A percentile compares a stretch with the other conserved stretches of the same genome.
Evolutionary conservation across 164 flowering plant species (phyloP).

Genomic region (Berberis thunbergii): DNA sequence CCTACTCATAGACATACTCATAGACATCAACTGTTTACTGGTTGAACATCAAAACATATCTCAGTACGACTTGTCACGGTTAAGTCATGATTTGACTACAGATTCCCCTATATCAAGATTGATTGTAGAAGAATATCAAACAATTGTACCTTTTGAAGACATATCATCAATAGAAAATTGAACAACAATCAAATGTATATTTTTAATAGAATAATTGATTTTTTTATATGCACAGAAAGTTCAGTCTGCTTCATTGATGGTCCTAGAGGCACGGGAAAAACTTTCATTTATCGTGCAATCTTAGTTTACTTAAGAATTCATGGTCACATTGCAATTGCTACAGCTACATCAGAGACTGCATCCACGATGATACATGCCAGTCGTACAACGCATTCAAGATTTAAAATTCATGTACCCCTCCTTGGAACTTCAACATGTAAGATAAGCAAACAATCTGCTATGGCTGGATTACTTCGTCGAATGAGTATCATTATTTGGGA

Average conservation of each 20-base stretch:
- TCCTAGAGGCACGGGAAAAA: slow-evolving; percentile 13
- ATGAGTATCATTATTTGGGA: not conserved
- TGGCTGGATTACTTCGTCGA: not conserved
- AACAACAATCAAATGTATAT: not conserved
- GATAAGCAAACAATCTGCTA: slow-evolving; percentile 3
- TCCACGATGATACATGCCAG: slow-evolving; percentile 14
- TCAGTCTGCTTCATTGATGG: slow-evolving; percentile 20
- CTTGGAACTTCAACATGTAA: not conserved
- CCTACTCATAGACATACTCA: not conserved
- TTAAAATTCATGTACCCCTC: slow-evolving; percentile 8
- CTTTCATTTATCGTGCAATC: slow-evolving; percentile 11
- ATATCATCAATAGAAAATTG: too few relatives aligned
- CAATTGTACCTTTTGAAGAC: not conserved
- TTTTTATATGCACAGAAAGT: too few relatives aligned
- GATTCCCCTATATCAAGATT: not conserved
- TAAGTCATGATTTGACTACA: not conserved
- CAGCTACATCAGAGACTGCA: slow-evolving; percentile 10
- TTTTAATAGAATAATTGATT: not conserved
- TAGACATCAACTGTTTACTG: not conserved
- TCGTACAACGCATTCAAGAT: slow-evolving; percentile 20
- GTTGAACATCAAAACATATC: not conserved
- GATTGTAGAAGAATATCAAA: not conserved
- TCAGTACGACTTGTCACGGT: not conserved
- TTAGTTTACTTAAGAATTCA: slow-evolving; percentile 5
- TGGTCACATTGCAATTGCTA: slow-evolving; percentile 10